Conservation (phyloP, 192 early-diverging fungal species). For the Coemansia sp. region DNA sequence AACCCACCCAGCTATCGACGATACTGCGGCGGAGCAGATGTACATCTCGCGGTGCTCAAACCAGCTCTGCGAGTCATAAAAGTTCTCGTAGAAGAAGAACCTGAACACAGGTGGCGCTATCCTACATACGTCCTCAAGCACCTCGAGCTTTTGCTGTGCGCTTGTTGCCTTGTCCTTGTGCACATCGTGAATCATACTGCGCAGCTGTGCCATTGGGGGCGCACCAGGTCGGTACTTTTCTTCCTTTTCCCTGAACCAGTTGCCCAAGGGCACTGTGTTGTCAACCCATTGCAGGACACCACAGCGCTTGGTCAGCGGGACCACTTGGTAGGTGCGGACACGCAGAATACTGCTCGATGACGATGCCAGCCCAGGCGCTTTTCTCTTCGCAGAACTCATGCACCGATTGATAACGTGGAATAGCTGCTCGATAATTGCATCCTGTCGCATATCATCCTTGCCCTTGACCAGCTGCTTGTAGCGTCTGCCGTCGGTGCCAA, state of each 20-base stretch:
- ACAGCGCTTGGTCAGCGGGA: conserved; percentile 84
- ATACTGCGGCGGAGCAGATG: conserved; percentile 79
- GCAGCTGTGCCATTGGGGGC: conserved; percentile 44
- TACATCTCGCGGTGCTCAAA: conserved; percentile 71
- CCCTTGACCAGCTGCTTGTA: conserved; percentile 61
- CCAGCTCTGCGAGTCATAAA: conserved; percentile 73
- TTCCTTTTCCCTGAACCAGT: conserved; percentile 71
- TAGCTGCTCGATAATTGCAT: conserved; percentile 69
- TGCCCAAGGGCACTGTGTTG: conserved; percentile 63
- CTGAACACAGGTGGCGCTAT: conserved; percentile 64
- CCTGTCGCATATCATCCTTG: conserved; percentile 76
- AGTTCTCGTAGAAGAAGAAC: conserved; percentile 79
- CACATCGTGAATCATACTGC: conserved; percentile 26
- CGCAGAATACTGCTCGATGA: conserved; percentile 33
- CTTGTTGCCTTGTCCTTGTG: conserved; percentile 49
- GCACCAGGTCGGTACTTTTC: conserved; percentile 53
- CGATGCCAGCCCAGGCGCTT: background rate
- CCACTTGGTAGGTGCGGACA: conserved; percentile 70
- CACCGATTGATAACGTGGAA: conserved; percentile 67
- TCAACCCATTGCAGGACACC: conserved; percentile 98
- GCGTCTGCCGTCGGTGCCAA: conserved; percentile 45
- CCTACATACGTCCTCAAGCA: conserved; percentile 56
- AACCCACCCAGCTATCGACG: conserved; percentile 85
- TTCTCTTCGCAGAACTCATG: conserved; percentile 37
- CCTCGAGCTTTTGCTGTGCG: conserved; percentile 58